Percentiles rank a stretch among this genome's conserved stretches.
Evolutionary conservation across 2,329 filamentous ascomycete species (phyloP).

Genomic region (Aspergillus sergii): DNA sequence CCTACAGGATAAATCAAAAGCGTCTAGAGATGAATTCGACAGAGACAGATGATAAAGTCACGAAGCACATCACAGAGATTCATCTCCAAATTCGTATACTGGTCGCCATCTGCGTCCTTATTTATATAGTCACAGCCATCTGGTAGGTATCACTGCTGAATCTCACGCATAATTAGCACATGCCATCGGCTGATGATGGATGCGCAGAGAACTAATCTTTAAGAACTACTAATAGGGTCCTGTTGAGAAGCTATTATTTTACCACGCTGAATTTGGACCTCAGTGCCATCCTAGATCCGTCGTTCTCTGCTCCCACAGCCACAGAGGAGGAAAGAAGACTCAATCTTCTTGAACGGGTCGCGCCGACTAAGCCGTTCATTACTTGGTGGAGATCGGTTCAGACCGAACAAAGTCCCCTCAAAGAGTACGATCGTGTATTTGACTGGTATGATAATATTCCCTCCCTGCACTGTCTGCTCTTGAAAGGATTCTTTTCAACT

Average conservation of each 20-base stretch:
- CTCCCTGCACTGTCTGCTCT: no score
- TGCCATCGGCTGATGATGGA: neutral
- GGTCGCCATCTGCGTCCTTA: neutral
- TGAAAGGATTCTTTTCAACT: neutral
- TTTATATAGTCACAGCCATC: neutral
- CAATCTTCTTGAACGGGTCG: neutral
- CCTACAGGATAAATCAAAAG: neutral
- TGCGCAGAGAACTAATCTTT: neutral
- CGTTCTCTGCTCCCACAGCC: neutral
- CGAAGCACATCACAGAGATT: neutral
- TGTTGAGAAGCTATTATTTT: slow-evolving; percentile 1
- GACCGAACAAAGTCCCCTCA: neutral
- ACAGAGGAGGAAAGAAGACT: neutral
- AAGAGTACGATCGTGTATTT: neutral
- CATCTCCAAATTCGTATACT: neutral
- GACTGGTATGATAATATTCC: neutral
- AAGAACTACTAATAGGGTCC: neutral
- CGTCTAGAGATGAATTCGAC: neutral
- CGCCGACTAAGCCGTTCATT: neutral
- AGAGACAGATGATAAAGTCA: neutral
- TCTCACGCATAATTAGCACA: neutral
- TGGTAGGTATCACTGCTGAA: neutral
- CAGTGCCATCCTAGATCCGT: neutral
- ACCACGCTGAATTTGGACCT: neutral
- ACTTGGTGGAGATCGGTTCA: neutral